Base-by-base conservation (phyloP, 1,139 yeast genomes). In the Pichia inconspicua region DNA sequence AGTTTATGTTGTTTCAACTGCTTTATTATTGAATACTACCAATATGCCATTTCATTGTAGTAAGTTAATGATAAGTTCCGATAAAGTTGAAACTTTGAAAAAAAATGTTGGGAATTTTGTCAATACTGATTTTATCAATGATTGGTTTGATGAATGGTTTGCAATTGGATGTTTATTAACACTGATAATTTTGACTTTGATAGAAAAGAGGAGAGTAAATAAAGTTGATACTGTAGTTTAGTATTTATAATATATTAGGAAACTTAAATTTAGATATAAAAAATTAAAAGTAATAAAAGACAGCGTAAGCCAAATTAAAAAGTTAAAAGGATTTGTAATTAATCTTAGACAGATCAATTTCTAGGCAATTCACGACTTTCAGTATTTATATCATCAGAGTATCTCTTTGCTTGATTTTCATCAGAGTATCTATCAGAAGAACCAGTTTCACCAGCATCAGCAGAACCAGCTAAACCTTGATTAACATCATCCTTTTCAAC, bases 91-190 rank as follows among this genome's bases (percentile, higher is more conserved):
- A 3, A 6, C 3, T 3, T 9, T 12, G 72, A 15, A 19, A 8
- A n/a, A 19, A 4, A 34, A 5, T 15, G 34, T 17, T 15, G 22
- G 28, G 11, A 42, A 41, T 34, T 45, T 43, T 8, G 72, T 73
- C 47, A 82, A 80, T 54, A 80, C 80, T 19, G 67, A 72, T 38
- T 75, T 82, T 49, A 80, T 88, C 34, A 95, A 89, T 60, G 69
- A 74, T 32, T 84, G 94, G 89, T 88, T 86, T 60, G 96, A 89
- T 59, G 72, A 80, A 54, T 77, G 86, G 31, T 87, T 82, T 66
- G 78, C 82, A 12, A 49, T 76, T 6, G 72, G 84, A 5, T 77
- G 84, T 51, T 58, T 78, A 1, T 57, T 71, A 2, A 79, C 34
- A 5, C 12, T 30, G 3, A 5, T 90, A 0, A 63, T 77, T 2